Conservation (phyloP, 106 monocot species). For the Amphibolis antarctica region DNA sequence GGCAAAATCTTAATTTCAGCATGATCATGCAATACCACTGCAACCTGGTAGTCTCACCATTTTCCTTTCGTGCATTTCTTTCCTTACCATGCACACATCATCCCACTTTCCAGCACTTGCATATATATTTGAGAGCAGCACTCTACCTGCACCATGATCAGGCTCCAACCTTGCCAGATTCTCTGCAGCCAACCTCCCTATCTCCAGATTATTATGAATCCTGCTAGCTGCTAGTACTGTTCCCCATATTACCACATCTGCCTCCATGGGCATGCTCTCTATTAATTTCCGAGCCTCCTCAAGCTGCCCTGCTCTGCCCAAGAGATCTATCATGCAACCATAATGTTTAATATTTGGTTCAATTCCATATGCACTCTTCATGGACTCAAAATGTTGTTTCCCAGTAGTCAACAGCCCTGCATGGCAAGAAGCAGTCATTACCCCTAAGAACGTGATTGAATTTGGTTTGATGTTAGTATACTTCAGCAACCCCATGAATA, state of each 20-base stretch:
- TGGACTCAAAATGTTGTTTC: conserved; percentile 31
- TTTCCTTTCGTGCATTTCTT: conserved; percentile 26
- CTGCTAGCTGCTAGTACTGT: conserved; percentile 47
- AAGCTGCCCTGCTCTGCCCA: conserved; percentile 45
- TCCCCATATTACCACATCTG: conserved; percentile 66
- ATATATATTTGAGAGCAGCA: conserved; percentile 64
- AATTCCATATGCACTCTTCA: conserved; percentile 37
- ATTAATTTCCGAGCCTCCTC: conserved; percentile 53
- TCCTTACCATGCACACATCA: conserved; percentile 30
- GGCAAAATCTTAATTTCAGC: background rate
- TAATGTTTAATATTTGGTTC: conserved; percentile 51
- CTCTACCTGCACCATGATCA: conserved; percentile 44
- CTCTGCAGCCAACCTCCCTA: conserved; percentile 52
- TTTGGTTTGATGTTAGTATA: conserved; percentile 36
- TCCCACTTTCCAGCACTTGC: conserved; percentile 48
- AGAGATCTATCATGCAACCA: conserved; percentile 73
- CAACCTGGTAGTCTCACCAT: conserved; percentile 39
- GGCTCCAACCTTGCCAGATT: conserved; percentile 42
- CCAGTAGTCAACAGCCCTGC: conserved; percentile 41
- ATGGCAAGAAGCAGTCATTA: conserved; percentile 62
- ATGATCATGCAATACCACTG: conserved; percentile 36
- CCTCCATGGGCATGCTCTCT: conserved; percentile 39
- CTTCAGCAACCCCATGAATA: conserved; percentile 31
- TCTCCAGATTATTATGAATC: conserved; percentile 36
- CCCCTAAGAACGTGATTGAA: conserved; percentile 61